These are phyloP conservation scores for Fagopyrum homotropicum DNA, from an alignment of 148 eudicot species.

Conservation along the genomic window DNA sequence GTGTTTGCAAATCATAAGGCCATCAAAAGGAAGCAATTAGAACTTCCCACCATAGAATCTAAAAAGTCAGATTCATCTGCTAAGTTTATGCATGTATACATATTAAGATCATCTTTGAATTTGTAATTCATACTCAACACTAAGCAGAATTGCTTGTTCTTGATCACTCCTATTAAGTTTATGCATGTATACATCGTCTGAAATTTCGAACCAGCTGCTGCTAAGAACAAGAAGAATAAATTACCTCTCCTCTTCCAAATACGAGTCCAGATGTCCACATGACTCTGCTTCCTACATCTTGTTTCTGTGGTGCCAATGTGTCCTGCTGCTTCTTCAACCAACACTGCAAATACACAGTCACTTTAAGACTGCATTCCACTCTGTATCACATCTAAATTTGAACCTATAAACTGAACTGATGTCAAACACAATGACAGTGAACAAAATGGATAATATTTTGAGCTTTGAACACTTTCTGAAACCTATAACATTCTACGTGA, in stretches of 20 bases:
- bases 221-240: slow-evolving; percentile 6
- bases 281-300: slow-evolving; percentile 38
- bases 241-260: slow-evolving; percentile 69
- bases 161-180: too few relatives aligned
- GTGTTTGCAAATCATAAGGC: background rate
- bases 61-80: background rate
- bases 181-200: background rate
- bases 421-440: background rate
- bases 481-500: background rate
- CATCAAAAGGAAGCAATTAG: background rate
- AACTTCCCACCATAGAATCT: background rate
- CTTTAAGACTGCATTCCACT: background rate
- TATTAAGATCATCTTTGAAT: background rate
- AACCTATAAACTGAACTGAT: background rate
- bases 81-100: background rate
- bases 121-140: background rate
- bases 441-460: background rate
- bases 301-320: slow-evolving; percentile 42
- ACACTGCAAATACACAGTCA: slow-evolving; percentile 32
- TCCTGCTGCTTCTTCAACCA: slow-evolving; percentile 75
- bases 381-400: background rate
- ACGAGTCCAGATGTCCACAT: slow-evolving; percentile 69
- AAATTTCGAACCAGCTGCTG: background rate
- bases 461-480: background rate
- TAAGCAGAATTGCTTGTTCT: too few relatives aligned